These are phyloP conservation scores for Colletotrichum echinochloae DNA, from an alignment of 2,329 filamentous ascomycete genomes.

Conservation along the genomic window DNA sequence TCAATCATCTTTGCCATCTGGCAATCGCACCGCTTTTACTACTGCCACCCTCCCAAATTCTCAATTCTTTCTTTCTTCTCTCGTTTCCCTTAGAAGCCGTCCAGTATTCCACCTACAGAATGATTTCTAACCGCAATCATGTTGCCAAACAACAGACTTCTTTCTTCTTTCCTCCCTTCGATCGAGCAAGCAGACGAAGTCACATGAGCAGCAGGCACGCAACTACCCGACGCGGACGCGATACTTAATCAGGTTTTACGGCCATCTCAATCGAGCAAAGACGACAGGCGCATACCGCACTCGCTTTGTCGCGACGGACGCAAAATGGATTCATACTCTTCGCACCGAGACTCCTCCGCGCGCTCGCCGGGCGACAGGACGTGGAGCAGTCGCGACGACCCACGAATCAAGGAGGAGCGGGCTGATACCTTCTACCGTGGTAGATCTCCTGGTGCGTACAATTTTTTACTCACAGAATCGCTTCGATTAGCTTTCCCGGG, in stretches of 20 bases:
- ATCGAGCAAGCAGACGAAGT: conserved; percentile 43
- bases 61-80: conserved; percentile 37
- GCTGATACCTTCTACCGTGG: conserved; percentile 73
- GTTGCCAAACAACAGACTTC: conserved; percentile 62
- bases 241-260: conserved; percentile 42
- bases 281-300: background rate
- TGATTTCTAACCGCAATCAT: conserved; percentile 67
- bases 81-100: conserved; percentile 40
- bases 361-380: conserved; percentile 66
- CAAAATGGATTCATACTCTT: conserved; percentile 66
- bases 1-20: conserved; percentile 36
- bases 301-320: background rate
- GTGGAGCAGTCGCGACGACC: conserved; percentile 66
- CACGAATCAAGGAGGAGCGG: conserved; percentile 63
- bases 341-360: conserved; percentile 63
- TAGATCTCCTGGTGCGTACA: conserved; percentile 76
- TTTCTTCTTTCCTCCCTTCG: conserved; percentile 45
- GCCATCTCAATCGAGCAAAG: conserved; percentile 22
- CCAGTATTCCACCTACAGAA: conserved; percentile 47
- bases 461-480: background rate
- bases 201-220: conserved; percentile 46
- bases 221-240: conserved; percentile 41
- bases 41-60: conserved; percentile 32
- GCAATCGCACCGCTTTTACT: conserved; percentile 39
- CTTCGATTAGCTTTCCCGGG: background rate